Base-by-base conservation (phyloP, 306 rosid species). In the Sophora flavescens region DNA sequence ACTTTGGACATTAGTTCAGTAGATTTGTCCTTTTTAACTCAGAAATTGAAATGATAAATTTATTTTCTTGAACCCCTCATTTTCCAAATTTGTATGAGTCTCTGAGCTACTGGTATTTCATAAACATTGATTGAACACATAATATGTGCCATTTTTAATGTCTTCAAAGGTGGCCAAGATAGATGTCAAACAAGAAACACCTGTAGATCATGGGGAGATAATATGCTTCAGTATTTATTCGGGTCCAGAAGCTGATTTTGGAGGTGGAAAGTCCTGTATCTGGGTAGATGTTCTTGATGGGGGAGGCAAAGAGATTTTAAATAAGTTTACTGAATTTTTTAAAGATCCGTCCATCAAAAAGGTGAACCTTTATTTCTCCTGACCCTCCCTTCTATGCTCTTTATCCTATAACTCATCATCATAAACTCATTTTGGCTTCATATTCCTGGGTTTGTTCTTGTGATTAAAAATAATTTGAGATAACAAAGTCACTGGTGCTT, bases 271-370 rank as follows among this genome's bases (percentile, higher is more conserved):
- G 73, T 92, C 97, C 32, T 95, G 96, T 86, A 86, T 95, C 70
- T 95, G 99, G 99, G 99, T 95, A 72, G 99, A 95, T 84, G 90
- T 95, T 78, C 97, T 95, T 86, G 99, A 95, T 75, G 99, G 99
- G 66, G 99, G 96, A 26, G 97, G 97, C 57, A 79, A 79, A 86
- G 89, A 88, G 63, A 83, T 95, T 72, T 75, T 95, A 80, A 47
- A 72, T 42, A 87, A 81, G 68, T 95, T 95, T 86, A 85, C 93
- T 26, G 84, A 96, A 0, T 95, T 95, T 81, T 95, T 95, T 17
- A 80, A 89, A 75, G 96, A 95, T 58, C 85, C 89, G 12, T 84
- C 86, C 63, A 90, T 95, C 5, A 89, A 87, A 86, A 95, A 95
- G 99, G 99, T 95, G 28, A 69, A 63, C 6, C 36, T 80, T 75